Conservation (phyloP, 2,329 filamentous ascomycete species). For the Lecanicillium sp. region DNA sequence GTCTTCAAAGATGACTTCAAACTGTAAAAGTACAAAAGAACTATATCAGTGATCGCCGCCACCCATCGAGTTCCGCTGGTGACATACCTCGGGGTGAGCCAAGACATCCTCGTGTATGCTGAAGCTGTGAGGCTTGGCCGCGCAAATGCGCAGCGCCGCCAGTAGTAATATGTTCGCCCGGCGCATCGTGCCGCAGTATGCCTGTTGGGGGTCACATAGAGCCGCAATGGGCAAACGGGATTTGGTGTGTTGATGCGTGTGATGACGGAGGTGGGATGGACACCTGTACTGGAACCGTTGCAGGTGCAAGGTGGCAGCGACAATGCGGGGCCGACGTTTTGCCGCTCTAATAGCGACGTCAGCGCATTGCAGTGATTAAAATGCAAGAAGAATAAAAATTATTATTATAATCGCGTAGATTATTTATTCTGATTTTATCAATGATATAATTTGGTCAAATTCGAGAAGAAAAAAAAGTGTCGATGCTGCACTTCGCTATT, state of each 20-base stretch:
- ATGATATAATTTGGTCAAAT: too few relatives aligned
- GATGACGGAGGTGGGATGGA: neutral
- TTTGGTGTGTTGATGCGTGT: neutral
- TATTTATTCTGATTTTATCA: too few relatives aligned
- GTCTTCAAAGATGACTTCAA: constrained; percentile 71
- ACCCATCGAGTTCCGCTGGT: neutral
- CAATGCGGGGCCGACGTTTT: constrained; percentile 12
- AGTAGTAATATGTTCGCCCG: constrained; percentile 40
- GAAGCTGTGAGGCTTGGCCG: constrained; percentile 54
- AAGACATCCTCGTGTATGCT: constrained; percentile 85
- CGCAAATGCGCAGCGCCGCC: constrained; percentile 37
- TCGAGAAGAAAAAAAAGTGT: too few relatives aligned
- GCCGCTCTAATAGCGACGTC: neutral
- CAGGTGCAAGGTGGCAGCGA: constrained; percentile 3
- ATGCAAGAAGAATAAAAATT: neutral
- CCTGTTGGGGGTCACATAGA: constrained; percentile 8
- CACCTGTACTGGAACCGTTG: constrained; percentile 5
- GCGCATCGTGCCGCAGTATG: constrained; percentile 41
- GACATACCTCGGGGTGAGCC: constrained; percentile 73
- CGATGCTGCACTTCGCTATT: too few relatives aligned
- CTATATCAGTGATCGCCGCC: neutral
- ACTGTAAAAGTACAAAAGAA: constrained; percentile 46
- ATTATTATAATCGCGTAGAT: neutral
- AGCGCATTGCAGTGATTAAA: neutral
- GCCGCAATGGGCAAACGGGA: constrained; percentile 10